phyloP scores from a whole-genome alignment of 2,329 filamentous ascomycete genomes.

The Teratosphaeria nubilosa region DNA sequence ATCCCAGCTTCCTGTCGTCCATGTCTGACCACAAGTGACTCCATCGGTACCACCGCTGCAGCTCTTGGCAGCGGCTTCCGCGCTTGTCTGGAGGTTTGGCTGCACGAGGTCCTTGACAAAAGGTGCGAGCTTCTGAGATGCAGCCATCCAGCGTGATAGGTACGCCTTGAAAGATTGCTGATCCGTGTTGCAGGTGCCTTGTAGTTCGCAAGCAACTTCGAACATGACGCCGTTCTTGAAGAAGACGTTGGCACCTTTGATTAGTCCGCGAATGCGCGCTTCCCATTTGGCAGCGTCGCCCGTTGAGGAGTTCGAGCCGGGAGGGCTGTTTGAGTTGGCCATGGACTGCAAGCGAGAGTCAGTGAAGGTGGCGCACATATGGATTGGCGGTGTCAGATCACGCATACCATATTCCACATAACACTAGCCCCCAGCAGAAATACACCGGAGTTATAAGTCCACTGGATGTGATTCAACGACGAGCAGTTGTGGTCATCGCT shows the following conservation, averaged over 20 bases:
- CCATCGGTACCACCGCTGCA: constrained; percentile 41
- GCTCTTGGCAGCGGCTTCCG: constrained; percentile 43
- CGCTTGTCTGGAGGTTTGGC: constrained; percentile 44
- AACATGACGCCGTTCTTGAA: constrained; percentile 32
- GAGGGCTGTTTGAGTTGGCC: background rate
- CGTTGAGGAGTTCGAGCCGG: background rate
- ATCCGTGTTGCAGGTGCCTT: constrained; percentile 33
- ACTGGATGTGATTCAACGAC: constrained; percentile 35
- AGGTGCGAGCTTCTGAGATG: constrained; percentile 43
- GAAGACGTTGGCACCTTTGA: constrained; percentile 27
- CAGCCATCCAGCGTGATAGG: constrained; percentile 40
- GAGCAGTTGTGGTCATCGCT: constrained; percentile 36
- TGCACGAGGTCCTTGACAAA: constrained; percentile 34
- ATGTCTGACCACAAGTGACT: constrained; percentile 36
- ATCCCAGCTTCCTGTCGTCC: constrained; percentile 34
- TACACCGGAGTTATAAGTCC: constrained; percentile 37
- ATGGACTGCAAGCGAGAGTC: constrained; percentile 1
- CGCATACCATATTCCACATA: constrained; percentile 33
- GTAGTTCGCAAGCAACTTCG: constrained; percentile 35
- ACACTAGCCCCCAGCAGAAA: constrained; percentile 39
- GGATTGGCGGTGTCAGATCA: background rate
- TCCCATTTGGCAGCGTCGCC: constrained; percentile 11
- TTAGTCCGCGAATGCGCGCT: constrained; percentile 13
- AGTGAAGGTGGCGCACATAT: background rate
- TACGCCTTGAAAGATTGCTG: constrained; percentile 37